phyloP scores from a whole-genome alignment of 495 filamentous ascomycete genomes.

The Aspergillus heteromorphus region DNA sequence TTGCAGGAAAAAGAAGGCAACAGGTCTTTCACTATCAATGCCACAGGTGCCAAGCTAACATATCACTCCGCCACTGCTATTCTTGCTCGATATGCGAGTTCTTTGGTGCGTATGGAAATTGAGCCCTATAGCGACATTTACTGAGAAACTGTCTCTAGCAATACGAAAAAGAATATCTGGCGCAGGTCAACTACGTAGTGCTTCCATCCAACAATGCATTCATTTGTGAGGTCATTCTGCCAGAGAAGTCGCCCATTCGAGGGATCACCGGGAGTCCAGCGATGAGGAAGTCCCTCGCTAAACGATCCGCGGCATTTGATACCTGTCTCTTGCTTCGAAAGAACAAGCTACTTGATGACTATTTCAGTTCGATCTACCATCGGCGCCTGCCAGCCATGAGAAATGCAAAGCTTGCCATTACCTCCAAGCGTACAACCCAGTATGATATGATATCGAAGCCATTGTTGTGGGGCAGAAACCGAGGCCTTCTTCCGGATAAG shows the following conservation, averaged over 20 bases:
- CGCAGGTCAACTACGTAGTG: conserved; percentile 61
- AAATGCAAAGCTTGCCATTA: conserved; percentile 83
- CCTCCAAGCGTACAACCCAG: conserved; percentile 62
- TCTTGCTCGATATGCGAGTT: conserved; percentile 58
- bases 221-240: conserved; percentile 76
- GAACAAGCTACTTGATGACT: conserved; percentile 61
- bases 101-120: conserved; percentile 39
- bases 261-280: conserved; percentile 56
- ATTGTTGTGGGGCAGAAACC: conserved; percentile 59
- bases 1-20: conserved; percentile 49
- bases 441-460: conserved; percentile 82
- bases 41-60: conserved; percentile 74
- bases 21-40: conserved; percentile 55
- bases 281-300: conserved; percentile 69
- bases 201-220: conserved; percentile 53
- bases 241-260: conserved; percentile 66
- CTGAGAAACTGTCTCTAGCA: conserved; percentile 36
- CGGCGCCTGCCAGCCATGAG: conserved; percentile 77
- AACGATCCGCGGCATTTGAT: conserved; percentile 86
- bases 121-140: background rate
- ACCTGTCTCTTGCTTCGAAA: conserved; percentile 67
- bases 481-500: conserved; percentile 43
- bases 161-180: conserved; percentile 49
- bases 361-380: conserved; percentile 67
- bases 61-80: conserved; percentile 65